phyloP scores from a whole-genome alignment of 108 stramenopile species.

The Asterionellopsis glacialis region DNA sequence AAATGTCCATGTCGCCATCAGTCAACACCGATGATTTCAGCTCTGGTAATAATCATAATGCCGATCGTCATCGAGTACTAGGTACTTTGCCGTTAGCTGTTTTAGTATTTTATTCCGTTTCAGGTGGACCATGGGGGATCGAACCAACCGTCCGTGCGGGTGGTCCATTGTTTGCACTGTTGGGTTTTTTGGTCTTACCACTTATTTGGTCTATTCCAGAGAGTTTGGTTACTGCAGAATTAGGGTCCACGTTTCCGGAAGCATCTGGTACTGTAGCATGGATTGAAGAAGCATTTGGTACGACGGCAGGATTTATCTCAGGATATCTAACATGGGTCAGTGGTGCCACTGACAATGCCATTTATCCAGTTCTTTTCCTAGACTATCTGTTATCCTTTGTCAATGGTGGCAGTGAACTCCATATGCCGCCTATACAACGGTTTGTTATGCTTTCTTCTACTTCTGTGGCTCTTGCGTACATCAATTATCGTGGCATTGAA shows the following conservation, averaged over 20 bases:
- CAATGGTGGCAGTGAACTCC: conserved; percentile 3
- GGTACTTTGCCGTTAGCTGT: conserved; percentile 63
- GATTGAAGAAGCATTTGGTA: conserved; percentile 91
- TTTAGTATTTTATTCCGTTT: conserved; percentile 88
- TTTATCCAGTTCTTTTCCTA: conserved; percentile 81
- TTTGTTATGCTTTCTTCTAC: conserved; percentile 44
- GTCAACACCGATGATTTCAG: too few species aligned
- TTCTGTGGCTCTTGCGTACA: conserved; percentile 60
- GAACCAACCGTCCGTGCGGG: conserved; percentile 84
- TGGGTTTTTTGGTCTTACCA: conserved; percentile 80
- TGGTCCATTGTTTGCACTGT: conserved; percentile 81
- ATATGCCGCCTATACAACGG: conserved; percentile 18
- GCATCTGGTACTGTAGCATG: conserved; percentile 87
- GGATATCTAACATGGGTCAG: conserved; percentile 89
- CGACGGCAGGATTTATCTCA: conserved; percentile 67
- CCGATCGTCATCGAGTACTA: conserved; percentile 4
- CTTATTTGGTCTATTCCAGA: conserved; percentile 93
- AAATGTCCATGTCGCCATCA: too few species aligned
- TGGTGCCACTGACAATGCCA: conserved; percentile 88
- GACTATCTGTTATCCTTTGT: conserved; percentile 67
- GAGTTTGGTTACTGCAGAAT: conserved; percentile 86
- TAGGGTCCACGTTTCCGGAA: conserved; percentile 87
- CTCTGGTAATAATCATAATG: too few species aligned
- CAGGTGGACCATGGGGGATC: conserved; percentile 93
- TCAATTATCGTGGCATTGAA: conserved; percentile 86